phyloP scores from a whole-genome alignment of 176 grass and related monocot species.

The Eragrostis curvula region DNA sequence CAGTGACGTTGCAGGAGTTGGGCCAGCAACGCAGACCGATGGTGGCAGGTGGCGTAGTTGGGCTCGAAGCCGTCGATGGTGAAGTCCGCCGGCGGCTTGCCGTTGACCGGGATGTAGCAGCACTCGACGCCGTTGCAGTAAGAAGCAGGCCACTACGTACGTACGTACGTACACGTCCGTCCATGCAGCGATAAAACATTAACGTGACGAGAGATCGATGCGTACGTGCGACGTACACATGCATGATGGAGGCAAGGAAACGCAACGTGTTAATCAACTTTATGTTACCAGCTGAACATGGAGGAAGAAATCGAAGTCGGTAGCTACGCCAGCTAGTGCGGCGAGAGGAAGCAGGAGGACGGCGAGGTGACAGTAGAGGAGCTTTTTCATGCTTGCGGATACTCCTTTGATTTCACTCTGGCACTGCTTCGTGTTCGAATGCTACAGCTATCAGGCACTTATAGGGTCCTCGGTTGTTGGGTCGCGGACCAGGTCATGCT shows the following conservation, averaged over 20 bases:
- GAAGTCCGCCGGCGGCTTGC: background rate
- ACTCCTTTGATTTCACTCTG: too few relatives aligned
- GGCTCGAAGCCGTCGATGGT: background rate
- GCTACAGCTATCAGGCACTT: background rate
- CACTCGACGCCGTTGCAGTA: background rate
- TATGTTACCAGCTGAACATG: background rate
- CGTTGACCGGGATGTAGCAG: background rate
- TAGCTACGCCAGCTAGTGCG: background rate
- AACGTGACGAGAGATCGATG: background rate
- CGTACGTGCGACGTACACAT: background rate
- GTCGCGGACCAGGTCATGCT: too few relatives aligned
- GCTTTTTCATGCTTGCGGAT: background rate
- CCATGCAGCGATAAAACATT: background rate
- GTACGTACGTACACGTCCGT: background rate
- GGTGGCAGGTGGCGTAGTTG: background rate
- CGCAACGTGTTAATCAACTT: background rate
- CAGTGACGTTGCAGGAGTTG: background rate
- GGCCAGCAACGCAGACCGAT: background rate
- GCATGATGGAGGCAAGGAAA: background rate
- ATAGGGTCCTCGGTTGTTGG: too few relatives aligned
- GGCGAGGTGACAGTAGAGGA: background rate
- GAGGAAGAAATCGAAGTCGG: background rate
- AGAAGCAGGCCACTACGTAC: background rate
- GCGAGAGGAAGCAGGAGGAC: background rate
- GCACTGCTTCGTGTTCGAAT: too few relatives aligned